A percentile compares a stretch with the other conserved stretches of the same genome.
These are phyloP conservation scores for Pseudofabraea citricarpa DNA, from an alignment of 2,329 filamentous ascomycete genomes.

Conservation along the genomic window DNA sequence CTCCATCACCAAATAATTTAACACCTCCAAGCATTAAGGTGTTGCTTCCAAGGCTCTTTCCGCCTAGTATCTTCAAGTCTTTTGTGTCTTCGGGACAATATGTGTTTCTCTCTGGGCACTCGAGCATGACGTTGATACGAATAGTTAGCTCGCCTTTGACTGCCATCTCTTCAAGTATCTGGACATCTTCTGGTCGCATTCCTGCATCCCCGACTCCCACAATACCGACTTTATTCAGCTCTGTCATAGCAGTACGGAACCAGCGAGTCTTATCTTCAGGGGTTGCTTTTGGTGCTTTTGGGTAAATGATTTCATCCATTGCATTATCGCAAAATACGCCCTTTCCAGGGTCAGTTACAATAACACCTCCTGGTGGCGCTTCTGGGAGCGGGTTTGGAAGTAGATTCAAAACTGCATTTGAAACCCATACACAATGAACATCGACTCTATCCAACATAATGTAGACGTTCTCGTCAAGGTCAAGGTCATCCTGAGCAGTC, in stretches of 20 bases:
- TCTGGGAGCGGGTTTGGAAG: conserved; percentile 44
- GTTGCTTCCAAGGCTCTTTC: conserved; percentile 13
- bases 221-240: conserved; percentile 59
- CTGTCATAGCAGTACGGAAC: conserved; percentile 54
- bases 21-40: conserved; percentile 54
- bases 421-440: conserved; percentile 67
- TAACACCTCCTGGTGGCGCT: conserved; percentile 57
- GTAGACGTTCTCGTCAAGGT: conserved; percentile 48
- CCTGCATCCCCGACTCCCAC: conserved; percentile 68
- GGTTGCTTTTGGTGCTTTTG: conserved; percentile 52
- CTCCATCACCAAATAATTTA: conserved; percentile 68
- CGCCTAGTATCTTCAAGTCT: conserved; percentile 15
- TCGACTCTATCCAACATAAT: conserved; percentile 69
- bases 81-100: conserved; percentile 54
- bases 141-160: conserved; percentile 50
- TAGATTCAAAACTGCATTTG: conserved; percentile 55
- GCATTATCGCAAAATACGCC: conserved; percentile 73
- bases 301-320: conserved; percentile 52
- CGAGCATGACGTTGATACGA: conserved; percentile 64
- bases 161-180: conserved; percentile 49
- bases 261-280: conserved; percentile 47
- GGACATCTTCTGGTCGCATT: conserved; percentile 48
- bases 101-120: conserved; percentile 59
- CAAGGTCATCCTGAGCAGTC: conserved; percentile 46
- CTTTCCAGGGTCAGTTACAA: conserved; percentile 53